Evolutionary conservation across 345 rosid species (phyloP).

Genomic region (Syzygium oleosum): DNA sequence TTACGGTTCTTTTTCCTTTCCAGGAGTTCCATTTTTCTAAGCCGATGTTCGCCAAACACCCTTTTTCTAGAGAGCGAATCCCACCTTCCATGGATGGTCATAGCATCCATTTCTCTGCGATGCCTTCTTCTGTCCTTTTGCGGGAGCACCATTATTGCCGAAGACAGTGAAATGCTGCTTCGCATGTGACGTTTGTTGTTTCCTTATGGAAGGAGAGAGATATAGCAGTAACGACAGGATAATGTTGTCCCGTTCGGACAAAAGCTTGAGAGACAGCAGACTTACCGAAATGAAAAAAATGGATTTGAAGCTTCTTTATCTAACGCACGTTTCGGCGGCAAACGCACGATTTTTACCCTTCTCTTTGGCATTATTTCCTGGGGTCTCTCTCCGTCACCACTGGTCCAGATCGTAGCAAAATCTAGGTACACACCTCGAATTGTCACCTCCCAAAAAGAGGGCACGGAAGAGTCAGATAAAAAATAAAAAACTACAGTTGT

Average conservation of each 20-base stretch:
- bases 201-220: background rate
- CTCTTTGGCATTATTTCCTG: no score
- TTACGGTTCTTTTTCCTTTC: background rate
- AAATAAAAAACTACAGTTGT: background rate
- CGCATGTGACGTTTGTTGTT: background rate
- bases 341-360: no score
- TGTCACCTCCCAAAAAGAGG: background rate
- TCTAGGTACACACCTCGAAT: background rate
- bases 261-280: no score
- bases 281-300: no score
- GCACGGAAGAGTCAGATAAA: background rate
- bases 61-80: background rate
- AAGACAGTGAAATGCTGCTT: background rate
- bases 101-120: background rate
- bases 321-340: no score
- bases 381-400: no score
- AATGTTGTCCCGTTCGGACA: no score
- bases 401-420: background rate
- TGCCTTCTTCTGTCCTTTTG: background rate
- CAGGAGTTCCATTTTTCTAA: background rate
- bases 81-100: background rate
- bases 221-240: background rate
- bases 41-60: background rate
- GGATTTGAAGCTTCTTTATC: no score
- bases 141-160: background rate